A percentile compares a stretch with the other conserved stretches of the same genome.
Evolutionary conservation across 805 yeast species (phyloP).

Genomic region (Pichia heedii): DNA sequence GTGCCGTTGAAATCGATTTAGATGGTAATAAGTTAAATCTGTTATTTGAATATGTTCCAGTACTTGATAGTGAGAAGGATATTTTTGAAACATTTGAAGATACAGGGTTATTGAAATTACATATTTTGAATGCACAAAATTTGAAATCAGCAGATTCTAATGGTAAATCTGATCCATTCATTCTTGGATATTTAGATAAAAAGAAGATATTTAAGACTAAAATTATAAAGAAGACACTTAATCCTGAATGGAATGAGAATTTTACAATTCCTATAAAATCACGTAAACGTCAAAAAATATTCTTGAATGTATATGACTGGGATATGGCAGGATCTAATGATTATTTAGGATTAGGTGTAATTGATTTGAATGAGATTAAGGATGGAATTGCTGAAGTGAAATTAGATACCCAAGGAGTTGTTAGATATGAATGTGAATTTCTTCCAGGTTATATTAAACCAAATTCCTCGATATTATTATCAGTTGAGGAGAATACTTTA

Average conservation of each 20-base stretch:
- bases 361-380: conserved; percentile 35
- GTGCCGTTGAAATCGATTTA: conserved; percentile 39
- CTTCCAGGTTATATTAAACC: conserved; percentile 63
- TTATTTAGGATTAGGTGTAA: conserved; percentile 40
- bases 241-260: conserved; percentile 72
- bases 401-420: conserved; percentile 54
- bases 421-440: conserved; percentile 47
- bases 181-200: conserved; percentile 45
- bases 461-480: conserved; percentile 39
- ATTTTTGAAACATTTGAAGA: conserved; percentile 51
- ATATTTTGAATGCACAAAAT: conserved; percentile 45
- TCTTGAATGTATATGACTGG: conserved; percentile 60
- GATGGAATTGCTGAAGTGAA: conserved; percentile 33
- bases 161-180: conserved; percentile 73
- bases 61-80: conserved; percentile 37
- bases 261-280: conserved; percentile 53
- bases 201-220: conserved; percentile 47
- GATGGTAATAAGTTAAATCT: conserved; percentile 32
- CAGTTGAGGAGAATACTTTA: conserved; percentile 31
- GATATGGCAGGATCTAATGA: conserved; percentile 68
- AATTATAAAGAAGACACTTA: conserved; percentile 53
- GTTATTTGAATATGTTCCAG: conserved; percentile 54
- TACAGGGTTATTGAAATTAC: conserved; percentile 54
- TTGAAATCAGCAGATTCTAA: conserved; percentile 56
- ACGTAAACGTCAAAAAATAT: conserved; percentile 43